Base-by-base conservation (phyloP, 1,139 yeast species). In the Spathaspora jeffriesii region DNA sequence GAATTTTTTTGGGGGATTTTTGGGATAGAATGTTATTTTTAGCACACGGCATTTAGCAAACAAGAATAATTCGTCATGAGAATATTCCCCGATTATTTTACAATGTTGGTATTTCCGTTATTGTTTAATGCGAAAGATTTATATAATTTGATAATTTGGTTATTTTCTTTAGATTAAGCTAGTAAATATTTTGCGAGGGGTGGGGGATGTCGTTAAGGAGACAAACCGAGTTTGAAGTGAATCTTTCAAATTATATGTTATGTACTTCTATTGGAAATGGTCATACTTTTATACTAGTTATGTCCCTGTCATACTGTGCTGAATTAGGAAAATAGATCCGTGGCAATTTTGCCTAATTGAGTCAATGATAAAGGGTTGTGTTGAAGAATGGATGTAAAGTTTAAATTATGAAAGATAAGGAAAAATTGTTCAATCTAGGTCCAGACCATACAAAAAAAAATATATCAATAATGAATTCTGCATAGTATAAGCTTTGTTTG, bases 101-200 rank as follows among this genome's bases (percentile, higher is more conserved):
- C 11, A 32, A 7, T 32, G 11, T 32, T n/a, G n/a, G 32, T 30
- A 34, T 34, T 18, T 18, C 23, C 38, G 23, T 13, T 34, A 34
- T 34, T 34, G 38, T 34, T 34, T 18, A 27, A 34, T 34, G 38
- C 38, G 23, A 18, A 34, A 34, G 38, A 18, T 34, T 14, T 34
- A 22, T 11, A 22, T 17, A 15, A 34, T 17, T 32, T 32, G 37
- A 15, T 17, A 32, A 32, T 34, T n/a, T 34, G 17, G 23, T 34
- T 34, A 18, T 22, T 34, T 34, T 18, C 21, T 15, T 32, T 32
- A 8, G 22, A 15, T n/a, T 31, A 6, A 31, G 13, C 23, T 18
- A 13, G 14, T 30, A n/a, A 14, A 30, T 30, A 30, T 14, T 30
- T 14, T 30, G n/a, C n/a, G n/a, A n/a, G 14, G 34, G 18, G 34